Base-by-base conservation (phyloP, 2,329 filamentous ascomycete genomes). In the Dothiorella sarmentorum region DNA sequence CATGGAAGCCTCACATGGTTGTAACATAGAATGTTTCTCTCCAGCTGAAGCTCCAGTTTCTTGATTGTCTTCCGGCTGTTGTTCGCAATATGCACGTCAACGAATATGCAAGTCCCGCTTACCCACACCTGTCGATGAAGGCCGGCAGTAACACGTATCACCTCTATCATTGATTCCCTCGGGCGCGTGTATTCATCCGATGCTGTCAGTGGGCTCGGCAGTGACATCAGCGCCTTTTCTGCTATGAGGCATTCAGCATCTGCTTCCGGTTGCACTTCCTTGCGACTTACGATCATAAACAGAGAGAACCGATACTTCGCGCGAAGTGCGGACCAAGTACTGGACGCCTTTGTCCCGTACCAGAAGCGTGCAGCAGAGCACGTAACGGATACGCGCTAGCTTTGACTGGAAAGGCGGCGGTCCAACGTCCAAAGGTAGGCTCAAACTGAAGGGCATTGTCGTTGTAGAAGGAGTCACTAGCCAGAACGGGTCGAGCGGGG, bases 41-140 rank as follows among this genome's bases (percentile, higher is more conserved):
- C 80, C 26, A 83, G 65, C 44, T 79, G 77, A 35, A 83, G 65
- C 57, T 82, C 80, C 26, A 83, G 72, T 58, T 73, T 79, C 62
- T 75, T 80, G 58, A 82, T 71, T 0, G 66, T 68, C 63, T 79
- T 82, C 29, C 74, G 74, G 61, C 75, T 80, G 40, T 75, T 76
- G 64, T 83, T 83, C 38, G 71, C 69, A 35, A 82, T 71, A 58
- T 81, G 78, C 3, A 82, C 72, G 62, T 83, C 80, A 15, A 81
- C 76, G 61, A 82, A 83, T 31, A 83, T 77, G 62, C 73, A 79
- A 20, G 78, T 79, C 15, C 80, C 81, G 62, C 79, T 82, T 56
- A 83, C 79, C 81, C 81, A 83, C 26, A 82, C 81, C 66, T 83
- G 80, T n/a, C 81, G 76, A 65, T 83, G 80, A 7, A 83, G 65